Evolutionary conservation across 2,329 filamentous ascomycete species (phyloP).

Genomic region (Aureobasidium musti): DNA sequence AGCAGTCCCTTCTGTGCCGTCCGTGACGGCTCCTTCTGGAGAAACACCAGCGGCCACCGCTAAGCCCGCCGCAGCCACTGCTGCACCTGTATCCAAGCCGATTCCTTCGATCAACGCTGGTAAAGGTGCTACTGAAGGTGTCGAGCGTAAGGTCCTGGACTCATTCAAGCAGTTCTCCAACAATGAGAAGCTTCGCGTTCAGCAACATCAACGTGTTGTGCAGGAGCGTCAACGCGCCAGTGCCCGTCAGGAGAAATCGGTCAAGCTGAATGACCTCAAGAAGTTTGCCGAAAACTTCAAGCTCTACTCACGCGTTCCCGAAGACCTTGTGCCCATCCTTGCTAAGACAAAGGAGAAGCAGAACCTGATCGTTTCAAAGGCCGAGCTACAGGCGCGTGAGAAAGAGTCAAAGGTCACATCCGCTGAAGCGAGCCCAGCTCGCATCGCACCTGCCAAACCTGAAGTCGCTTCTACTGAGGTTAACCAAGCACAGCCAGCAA

Average conservation of each 20-base stretch:
- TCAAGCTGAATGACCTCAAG: constrained; percentile 91
- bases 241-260: constrained; percentile 74
- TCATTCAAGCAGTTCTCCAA: constrained; percentile 66
- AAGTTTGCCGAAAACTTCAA: constrained; percentile 96
- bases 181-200: constrained; percentile 61
- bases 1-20: background rate
- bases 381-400: constrained; percentile 70
- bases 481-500: constrained; percentile 13
- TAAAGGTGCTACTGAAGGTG: constrained; percentile 60
- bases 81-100: constrained; percentile 11
- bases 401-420: constrained; percentile 52
- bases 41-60: constrained; percentile 15
- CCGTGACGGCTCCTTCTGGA: constrained; percentile 11
- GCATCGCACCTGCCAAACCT: constrained; percentile 33
- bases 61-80: constrained; percentile 1
- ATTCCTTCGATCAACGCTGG: constrained; percentile 23
- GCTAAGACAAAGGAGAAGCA: constrained; percentile 97
- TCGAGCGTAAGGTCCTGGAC: constrained; percentile 62
- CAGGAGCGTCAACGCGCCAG: constrained; percentile 59
- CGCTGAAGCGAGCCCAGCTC: constrained; percentile 35
- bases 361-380: constrained; percentile 87
- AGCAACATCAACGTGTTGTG: constrained; percentile 52
- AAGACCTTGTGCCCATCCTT: constrained; percentile 88
- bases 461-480: constrained; percentile 10
- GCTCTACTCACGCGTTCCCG: constrained; percentile 86